Percentiles rank a stretch among this genome's conserved stretches.
phyloP scores from a whole-genome alignment of 2,329 filamentous ascomycete genomes.

The Ilyonectria mors-panacis region DNA sequence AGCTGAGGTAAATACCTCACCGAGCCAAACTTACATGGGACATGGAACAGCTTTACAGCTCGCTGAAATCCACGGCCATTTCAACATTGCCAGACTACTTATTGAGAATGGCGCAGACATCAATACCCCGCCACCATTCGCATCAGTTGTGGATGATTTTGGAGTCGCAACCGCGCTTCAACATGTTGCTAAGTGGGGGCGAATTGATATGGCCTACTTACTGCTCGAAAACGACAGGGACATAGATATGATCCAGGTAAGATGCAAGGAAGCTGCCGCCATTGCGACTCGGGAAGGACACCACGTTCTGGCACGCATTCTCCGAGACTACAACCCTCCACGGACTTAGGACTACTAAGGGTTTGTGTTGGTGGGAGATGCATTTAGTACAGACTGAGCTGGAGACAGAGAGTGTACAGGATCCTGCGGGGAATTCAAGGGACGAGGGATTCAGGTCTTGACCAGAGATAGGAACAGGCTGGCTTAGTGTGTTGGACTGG shows the following conservation, averaged over 20 bases:
- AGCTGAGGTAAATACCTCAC: neutral
- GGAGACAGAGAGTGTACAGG: too few species aligned
- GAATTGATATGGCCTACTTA: conserved; percentile 12
- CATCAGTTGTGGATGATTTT: neutral
- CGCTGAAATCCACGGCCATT: neutral
- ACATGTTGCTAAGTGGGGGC: neutral
- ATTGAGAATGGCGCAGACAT: neutral
- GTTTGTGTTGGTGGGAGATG: too few species aligned
- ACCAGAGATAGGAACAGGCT: too few species aligned
- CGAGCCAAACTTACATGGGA: neutral
- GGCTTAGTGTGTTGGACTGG: too few species aligned
- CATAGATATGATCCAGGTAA: neutral
- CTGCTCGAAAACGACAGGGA: conserved; percentile 5
- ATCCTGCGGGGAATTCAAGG: too few species aligned
- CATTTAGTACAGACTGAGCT: too few species aligned
- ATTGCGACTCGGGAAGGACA: neutral
- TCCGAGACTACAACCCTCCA: neutral
- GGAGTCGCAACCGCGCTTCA: neutral
- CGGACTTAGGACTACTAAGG: neutral
- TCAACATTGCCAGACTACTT: conserved; percentile 8
- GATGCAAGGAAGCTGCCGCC: neutral
- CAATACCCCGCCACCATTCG: neutral
- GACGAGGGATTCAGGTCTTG: too few species aligned
- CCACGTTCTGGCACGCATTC: neutral
- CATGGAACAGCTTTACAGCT: conserved; percentile 3